These are phyloP conservation scores for Suhomyces canberraensis DNA, from an alignment of 805 yeast species.

Conservation along the genomic window DNA sequence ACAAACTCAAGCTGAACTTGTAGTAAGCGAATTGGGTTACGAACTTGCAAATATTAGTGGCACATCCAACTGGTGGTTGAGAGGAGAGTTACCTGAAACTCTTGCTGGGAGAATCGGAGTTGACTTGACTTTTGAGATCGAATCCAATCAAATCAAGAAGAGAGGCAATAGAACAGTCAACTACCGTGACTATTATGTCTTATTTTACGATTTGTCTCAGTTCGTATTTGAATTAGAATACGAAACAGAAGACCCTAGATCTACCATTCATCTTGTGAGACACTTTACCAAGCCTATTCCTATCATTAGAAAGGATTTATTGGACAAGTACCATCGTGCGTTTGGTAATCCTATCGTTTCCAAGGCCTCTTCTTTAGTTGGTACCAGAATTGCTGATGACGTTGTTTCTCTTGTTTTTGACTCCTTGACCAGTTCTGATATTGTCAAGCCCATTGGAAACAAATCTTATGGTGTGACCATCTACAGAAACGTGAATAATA, in stretches of 20 bases:
- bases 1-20: constrained; percentile 27
- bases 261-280: constrained; percentile 39
- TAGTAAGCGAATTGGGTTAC: constrained; percentile 21
- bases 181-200: constrained; percentile 64
- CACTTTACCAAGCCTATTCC: constrained; percentile 41
- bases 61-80: constrained; percentile 64
- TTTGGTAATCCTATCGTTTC: constrained; percentile 51
- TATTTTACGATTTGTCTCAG: constrained; percentile 72
- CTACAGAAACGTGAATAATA: constrained; percentile 47
- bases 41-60: constrained; percentile 29
- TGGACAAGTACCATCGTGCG: constrained; percentile 47
- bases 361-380: constrained; percentile 30
- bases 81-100: constrained; percentile 54
- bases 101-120: constrained; percentile 39
- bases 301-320: constrained; percentile 39
- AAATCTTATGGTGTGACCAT: constrained; percentile 73
- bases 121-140: constrained; percentile 64
- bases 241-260: constrained; percentile 51
- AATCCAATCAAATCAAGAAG: constrained; percentile 50
- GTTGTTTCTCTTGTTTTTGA: constrained; percentile 22
- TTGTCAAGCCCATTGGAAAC: constrained; percentile 57
- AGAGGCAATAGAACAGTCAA: constrained; percentile 51
- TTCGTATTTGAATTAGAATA: constrained; percentile 56
- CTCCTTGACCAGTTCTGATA: constrained; percentile 12
- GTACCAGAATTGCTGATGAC: constrained; percentile 30